Conservation (phyloP, 306 rosid species). For the Trifolium fragiferum region DNA sequence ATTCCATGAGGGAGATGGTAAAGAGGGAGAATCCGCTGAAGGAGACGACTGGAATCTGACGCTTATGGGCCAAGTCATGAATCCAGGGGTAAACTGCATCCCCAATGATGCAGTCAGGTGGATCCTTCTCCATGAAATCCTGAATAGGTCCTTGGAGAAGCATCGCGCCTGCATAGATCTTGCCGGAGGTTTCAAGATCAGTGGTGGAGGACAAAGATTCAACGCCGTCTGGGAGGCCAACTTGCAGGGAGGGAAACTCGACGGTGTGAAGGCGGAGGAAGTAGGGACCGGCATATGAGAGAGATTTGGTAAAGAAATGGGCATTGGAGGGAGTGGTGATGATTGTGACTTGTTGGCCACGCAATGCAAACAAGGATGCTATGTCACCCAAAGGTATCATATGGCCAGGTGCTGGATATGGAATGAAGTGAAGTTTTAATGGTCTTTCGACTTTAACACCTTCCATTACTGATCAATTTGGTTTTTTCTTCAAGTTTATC, state of each 20-base stretch:
- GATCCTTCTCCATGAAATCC: neutral
- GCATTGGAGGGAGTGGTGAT: slow-evolving; percentile 47
- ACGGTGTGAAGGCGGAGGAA: neutral
- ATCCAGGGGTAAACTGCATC: slow-evolving; percentile 35
- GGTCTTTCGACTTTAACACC: slow-evolving; percentile 3
- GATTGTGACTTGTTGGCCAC: slow-evolving; percentile 49
- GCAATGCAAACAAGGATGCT: slow-evolving; percentile 43
- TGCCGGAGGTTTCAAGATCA: neutral
- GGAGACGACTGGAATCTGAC: slow-evolving; percentile 11
- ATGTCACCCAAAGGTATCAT: slow-evolving; percentile 45
- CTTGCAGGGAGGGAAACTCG: neutral
- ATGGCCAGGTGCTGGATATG: slow-evolving; percentile 38
- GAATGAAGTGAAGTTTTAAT: slow-evolving; percentile 40
- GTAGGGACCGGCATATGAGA: neutral
- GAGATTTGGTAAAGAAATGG: neutral
- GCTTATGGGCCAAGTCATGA: neutral
- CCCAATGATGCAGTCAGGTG: slow-evolving; percentile 33
- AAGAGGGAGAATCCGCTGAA: slow-evolving; percentile 34
- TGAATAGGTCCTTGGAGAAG: slow-evolving; percentile 4
- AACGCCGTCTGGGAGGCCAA: neutral
- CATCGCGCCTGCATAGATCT: neutral
- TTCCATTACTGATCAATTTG: neutral
- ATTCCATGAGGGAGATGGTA: slow-evolving; percentile 9
- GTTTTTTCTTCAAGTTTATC: neutral
- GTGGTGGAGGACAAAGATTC: neutral